These are phyloP conservation scores for Camillea tinctor DNA, from an alignment of 2,329 filamentous ascomycete species.

Conservation along the genomic window DNA sequence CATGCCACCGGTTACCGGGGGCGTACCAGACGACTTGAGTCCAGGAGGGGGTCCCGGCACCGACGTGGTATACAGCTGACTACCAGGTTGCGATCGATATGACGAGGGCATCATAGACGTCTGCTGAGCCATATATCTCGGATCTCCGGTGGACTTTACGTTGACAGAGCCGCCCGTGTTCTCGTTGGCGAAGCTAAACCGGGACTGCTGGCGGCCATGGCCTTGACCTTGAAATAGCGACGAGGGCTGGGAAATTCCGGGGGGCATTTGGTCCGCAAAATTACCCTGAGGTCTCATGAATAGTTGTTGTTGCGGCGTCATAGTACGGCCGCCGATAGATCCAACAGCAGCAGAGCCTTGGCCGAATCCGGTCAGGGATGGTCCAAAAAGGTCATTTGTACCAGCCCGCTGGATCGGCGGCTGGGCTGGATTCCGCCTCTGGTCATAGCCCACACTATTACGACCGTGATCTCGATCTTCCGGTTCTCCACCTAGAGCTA, in stretches of 20 bases:
- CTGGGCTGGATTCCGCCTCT: conserved; percentile 67
- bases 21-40: conserved; percentile 90
- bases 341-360: conserved; percentile 50
- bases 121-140: conserved; percentile 80
- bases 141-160: conserved; percentile 76
- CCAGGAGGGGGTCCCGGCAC: conserved; percentile 94
- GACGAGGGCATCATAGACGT: conserved; percentile 78
- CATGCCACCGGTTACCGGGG: conserved; percentile 69
- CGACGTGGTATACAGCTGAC: conserved; percentile 77
- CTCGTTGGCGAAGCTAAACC: conserved; percentile 86
- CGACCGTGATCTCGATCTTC: conserved; percentile 68
- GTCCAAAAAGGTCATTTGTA: conserved; percentile 54
- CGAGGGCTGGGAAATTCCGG: conserved; percentile 52
- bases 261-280: conserved; percentile 61
- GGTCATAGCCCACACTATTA: conserved; percentile 52
- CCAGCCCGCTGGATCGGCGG: conserved; percentile 70
- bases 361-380: conserved; percentile 49
- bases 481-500: conserved; percentile 88
- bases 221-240: conserved; percentile 59
- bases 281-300: conserved; percentile 63
- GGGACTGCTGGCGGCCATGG: conserved; percentile 79
- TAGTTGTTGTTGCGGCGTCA: conserved; percentile 79
- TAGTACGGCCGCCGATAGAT: conserved; percentile 65
- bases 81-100: conserved; percentile 58
- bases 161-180: conserved; percentile 58